Evolutionary conservation across 495 filamentous ascomycete genomes (phyloP).

Genomic region (Rusavskia elegans): DNA sequence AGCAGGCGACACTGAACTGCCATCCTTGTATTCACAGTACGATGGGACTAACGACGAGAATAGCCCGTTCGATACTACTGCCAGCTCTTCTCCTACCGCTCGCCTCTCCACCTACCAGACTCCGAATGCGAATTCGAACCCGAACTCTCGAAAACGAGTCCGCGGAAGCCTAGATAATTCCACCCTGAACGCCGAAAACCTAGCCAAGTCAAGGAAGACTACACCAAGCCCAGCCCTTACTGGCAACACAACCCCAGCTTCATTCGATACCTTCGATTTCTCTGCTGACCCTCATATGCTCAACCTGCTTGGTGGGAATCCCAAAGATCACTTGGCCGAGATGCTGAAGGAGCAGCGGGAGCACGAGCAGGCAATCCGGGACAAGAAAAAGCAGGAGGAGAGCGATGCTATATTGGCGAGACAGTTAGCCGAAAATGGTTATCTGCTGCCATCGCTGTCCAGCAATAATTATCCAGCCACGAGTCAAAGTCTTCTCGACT

Average conservation of each 20-base stretch:
- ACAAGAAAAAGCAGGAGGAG: slow-evolving; percentile 22
- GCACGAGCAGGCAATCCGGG: slow-evolving; percentile 21
- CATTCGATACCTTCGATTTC: slow-evolving; percentile 10
- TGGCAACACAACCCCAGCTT: slow-evolving; percentile 16
- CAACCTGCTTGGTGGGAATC: slow-evolving; percentile 16
- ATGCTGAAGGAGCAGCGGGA: slow-evolving; percentile 24
- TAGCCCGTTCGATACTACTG: not conserved
- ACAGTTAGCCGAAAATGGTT: slow-evolving; percentile 17
- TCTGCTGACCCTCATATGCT: slow-evolving; percentile 12
- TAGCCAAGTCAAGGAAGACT: slow-evolving; percentile 11
- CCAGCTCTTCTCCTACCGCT: not conserved
- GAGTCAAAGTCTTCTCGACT: slow-evolving; percentile 12
- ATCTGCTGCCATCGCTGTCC: slow-evolving; percentile 1
- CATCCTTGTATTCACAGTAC: no score
- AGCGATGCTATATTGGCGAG: slow-evolving; percentile 35
- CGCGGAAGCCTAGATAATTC: slow-evolving; percentile 1
- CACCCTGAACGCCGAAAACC: slow-evolving; percentile 1
- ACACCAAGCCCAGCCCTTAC: slow-evolving; percentile 20
- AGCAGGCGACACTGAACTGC: no score
- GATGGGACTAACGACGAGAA: no score
- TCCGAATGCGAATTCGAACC: slow-evolving; percentile 1
- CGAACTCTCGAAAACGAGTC: slow-evolving; percentile 14
- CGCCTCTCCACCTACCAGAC: not conserved
- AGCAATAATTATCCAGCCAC: slow-evolving; percentile 1
- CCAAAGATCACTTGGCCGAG: slow-evolving; percentile 16